Conservation (phyloP, 805 yeast species). For the Zygoascus biomembranicola region DNA sequence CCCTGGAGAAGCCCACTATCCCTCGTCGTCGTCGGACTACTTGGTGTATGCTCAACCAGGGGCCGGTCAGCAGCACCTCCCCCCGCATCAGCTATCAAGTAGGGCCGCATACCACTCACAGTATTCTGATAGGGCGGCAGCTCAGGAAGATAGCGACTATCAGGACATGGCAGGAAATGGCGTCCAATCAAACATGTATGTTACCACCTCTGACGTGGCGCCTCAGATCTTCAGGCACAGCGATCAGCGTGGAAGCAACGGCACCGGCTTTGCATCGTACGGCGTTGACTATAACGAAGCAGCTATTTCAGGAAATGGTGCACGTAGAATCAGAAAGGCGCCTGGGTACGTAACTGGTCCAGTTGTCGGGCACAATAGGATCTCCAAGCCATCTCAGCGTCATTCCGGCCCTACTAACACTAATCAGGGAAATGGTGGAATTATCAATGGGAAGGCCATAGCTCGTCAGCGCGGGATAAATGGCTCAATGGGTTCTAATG, state of each 20-base stretch:
- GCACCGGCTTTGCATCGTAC: neutral
- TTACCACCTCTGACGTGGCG: neutral
- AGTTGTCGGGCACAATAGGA: neutral
- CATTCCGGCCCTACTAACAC: neutral
- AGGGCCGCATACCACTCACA: neutral
- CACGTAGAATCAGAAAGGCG: neutral
- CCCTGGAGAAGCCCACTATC: neutral
- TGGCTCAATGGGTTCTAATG: neutral
- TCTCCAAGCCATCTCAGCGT: neutral
- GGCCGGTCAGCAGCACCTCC: neutral
- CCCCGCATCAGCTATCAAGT: neutral
- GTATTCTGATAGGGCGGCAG: neutral
- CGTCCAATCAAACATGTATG: neutral
- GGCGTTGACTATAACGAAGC: neutral
- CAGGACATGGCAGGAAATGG: neutral
- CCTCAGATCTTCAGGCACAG: neutral
- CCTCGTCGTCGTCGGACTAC: neutral
- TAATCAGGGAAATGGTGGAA: neutral
- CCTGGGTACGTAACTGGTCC: neutral
- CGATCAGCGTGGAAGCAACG: neutral
- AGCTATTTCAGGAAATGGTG: neutral
- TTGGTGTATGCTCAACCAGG: neutral
- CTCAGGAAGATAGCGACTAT: neutral
- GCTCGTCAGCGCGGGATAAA: neutral
- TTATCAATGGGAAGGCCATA: neutral